A percentile compares a stretch with the other conserved stretches of the same genome.
These are phyloP conservation scores for Candida piceae DNA, from an alignment of 805 yeast species.

Conservation along the genomic window DNA sequence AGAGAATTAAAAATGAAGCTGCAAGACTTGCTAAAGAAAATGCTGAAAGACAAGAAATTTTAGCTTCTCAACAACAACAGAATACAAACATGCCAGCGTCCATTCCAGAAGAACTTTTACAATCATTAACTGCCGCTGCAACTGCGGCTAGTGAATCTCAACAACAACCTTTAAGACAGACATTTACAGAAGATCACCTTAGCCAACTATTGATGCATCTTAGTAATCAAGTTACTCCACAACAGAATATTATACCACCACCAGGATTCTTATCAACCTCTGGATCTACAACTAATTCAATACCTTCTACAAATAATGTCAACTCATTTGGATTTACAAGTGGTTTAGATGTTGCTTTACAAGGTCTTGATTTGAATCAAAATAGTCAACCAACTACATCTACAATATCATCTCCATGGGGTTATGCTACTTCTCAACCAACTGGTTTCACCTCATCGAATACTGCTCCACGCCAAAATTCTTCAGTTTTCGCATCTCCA, in stretches of 20 bases:
- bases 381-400: constrained; percentile 3
- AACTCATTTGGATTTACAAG: constrained; percentile 2
- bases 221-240: constrained; percentile 1
- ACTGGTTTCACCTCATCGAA: neutral
- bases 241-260: constrained; percentile 3
- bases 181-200: constrained; percentile 15
- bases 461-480: constrained; percentile 1
- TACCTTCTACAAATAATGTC: neutral
- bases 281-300: neutral
- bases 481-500: constrained; percentile 6
- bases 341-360: constrained; percentile 10
- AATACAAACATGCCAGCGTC: neutral
- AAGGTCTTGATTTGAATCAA: constrained; percentile 4
- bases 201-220: constrained; percentile 12
- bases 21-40: neutral
- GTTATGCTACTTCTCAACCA: constrained; percentile 3
- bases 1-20: constrained; percentile 4
- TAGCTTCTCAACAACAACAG: neutral
- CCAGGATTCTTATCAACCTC: constrained; percentile 1
- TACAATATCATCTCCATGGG: constrained; percentile 9
- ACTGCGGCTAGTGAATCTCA: neutral
- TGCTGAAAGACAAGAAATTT: neutral
- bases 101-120: neutral
- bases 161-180: constrained; percentile 1
- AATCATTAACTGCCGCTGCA: neutral